Percentiles rank a stretch among this genome's conserved stretches.
Evolutionary conservation across 306 rosid genomes (phyloP).

Genomic region (Prunus fruticosa): DNA sequence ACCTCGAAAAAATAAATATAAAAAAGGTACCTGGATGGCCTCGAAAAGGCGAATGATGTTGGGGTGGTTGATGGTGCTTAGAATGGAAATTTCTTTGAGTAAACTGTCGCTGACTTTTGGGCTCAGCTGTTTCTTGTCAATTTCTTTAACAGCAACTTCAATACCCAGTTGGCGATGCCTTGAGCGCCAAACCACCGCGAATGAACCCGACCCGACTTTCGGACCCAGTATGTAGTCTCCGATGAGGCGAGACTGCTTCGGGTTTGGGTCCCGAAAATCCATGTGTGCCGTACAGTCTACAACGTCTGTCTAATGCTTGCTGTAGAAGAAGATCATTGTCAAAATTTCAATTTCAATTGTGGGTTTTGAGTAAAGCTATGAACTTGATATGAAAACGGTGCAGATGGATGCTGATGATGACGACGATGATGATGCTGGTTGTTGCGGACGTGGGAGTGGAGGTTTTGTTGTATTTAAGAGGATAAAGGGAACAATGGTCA

Average conservation of each 20-base stretch:
- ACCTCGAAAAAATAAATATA: no score
- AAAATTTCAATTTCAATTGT: neutral
- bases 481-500: neutral
- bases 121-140: conserved; percentile 53
- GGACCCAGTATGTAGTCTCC: conserved; percentile 83
- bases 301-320: neutral
- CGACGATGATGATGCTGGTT: neutral
- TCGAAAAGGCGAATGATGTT: conserved; percentile 76
- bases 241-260: conserved; percentile 38
- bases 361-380: neutral
- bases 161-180: conserved; percentile 71
- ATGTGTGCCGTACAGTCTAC: conserved; percentile 18
- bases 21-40: conserved; percentile 49
- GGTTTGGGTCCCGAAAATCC: conserved; percentile 44
- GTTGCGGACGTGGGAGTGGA: conserved; percentile 1
- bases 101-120: conserved; percentile 72
- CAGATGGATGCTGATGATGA: neutral
- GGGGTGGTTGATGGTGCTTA: conserved; percentile 73
- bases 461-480: neutral
- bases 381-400: neutral
- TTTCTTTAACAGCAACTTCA: conserved; percentile 83
- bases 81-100: conserved; percentile 78
- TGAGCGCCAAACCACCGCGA: conserved; percentile 81
- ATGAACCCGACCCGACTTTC: conserved; percentile 80
- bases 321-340: conserved; percentile 8